Percentiles rank a stretch among this genome's conserved stretches.
Conservation (phyloP, 225 moss, liverwort and hornwort genomes). For the Pseudisothecium myosuroides region DNA sequence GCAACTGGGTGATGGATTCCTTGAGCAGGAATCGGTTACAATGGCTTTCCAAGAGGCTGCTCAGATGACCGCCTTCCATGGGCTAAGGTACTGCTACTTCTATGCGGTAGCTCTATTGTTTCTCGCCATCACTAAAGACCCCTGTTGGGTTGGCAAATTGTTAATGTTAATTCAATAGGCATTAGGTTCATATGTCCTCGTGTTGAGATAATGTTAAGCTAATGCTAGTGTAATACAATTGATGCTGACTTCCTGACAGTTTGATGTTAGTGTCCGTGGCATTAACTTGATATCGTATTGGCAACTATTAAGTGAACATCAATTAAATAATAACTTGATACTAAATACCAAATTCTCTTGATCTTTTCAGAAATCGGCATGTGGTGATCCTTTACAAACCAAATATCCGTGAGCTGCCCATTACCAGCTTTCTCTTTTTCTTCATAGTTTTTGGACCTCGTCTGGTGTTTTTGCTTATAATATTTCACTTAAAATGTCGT, state of each 20-base stretch:
- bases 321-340: not conserved
- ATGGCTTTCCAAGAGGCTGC: conserved; percentile 84
- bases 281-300: not conserved
- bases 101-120: not conserved
- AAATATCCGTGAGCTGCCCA: conserved; percentile 61
- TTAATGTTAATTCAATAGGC: not conserved
- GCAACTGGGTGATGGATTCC: not conserved
- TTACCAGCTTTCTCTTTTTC: not conserved
- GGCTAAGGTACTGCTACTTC: conserved; percentile 44
- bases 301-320: not conserved
- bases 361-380: conserved; percentile 44
- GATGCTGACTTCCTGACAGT: not conserved
- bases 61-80: conserved; percentile 76
- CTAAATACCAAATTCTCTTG: not conserved
- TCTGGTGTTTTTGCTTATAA: not conserved
- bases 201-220: not conserved
- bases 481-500: not conserved
- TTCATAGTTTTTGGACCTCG: not conserved
- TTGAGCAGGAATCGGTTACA: conserved; percentile 78
- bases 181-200: not conserved
- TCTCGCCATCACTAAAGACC: not conserved
- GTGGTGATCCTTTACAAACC: conserved; percentile 68
- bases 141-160: not conserved
- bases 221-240: not conserved
- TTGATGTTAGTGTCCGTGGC: not conserved